Conservation (phyloP, 108 stramenopile species). For the Cyclotella baltica region DNA sequence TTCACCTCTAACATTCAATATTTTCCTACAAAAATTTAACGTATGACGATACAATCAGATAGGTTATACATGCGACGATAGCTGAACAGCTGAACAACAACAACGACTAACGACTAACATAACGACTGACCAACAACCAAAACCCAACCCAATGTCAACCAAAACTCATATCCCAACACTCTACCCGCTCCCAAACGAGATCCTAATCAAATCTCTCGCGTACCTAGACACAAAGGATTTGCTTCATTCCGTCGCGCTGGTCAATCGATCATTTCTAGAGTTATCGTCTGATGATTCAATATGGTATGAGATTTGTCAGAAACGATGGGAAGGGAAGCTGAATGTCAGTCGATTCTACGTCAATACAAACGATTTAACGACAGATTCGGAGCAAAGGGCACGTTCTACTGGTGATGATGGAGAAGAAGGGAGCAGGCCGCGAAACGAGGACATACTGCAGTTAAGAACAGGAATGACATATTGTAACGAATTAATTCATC, state of each 20-base stretch:
- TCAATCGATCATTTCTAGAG: conserved; percentile 19
- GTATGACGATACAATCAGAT: too few species aligned
- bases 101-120: too few species aligned
- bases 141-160: too few species aligned
- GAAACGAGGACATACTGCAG: background rate
- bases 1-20: too few species aligned
- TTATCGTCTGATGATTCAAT: conserved; percentile 37
- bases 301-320: conserved; percentile 31
- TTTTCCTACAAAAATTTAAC: too few species aligned
- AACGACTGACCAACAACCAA: too few species aligned
- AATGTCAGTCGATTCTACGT: conserved; percentile 31
- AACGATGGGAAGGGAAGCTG: conserved; percentile 36
- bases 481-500: conserved; percentile 16
- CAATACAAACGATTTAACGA: background rate
- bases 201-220: conserved; percentile 35
- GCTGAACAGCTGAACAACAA: too few species aligned
- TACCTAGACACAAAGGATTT: conserved; percentile 30
- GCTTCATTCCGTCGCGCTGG: conserved; percentile 18
- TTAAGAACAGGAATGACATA: conserved; percentile 7
- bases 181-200: conserved; percentile 45
- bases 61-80: too few species aligned
- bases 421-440: background rate
- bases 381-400: background rate
- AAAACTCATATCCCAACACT: too few species aligned
- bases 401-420: background rate